Evolutionary conservation across 768 basidiomycete genomes (phyloP).

Genomic region (Dendrothele bispora): DNA sequence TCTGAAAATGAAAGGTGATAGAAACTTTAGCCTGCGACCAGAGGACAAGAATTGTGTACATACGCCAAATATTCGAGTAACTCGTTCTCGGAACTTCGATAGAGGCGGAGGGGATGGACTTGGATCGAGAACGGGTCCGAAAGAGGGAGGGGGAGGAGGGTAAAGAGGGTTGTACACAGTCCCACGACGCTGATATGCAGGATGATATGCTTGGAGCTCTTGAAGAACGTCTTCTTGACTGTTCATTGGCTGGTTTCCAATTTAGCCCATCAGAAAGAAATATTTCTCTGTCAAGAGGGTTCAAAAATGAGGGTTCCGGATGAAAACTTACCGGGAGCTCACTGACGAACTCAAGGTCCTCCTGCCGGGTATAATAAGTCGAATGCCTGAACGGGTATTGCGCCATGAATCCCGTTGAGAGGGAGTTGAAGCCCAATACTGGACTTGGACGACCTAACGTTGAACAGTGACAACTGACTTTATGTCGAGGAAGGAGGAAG

Average conservation of each 20-base stretch:
- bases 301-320: no score
- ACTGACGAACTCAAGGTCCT: constrained; percentile 20
- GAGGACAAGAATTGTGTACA: neutral
- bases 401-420: no score
- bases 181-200: neutral
- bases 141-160: neutral
- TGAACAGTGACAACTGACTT: no score
- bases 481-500: no score
- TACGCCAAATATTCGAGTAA: neutral
- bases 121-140: neutral
- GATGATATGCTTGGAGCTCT: constrained; percentile 25
- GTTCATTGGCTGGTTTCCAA: constrained; percentile 27
- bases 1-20: no score
- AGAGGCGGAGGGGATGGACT: neutral
- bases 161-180: constrained; percentile 1
- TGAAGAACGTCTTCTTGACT: constrained; percentile 32
- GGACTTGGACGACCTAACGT: no score
- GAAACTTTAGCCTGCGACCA: no score
- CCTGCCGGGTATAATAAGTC: constrained; percentile 29
- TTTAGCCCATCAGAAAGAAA: neutral
- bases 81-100: neutral
- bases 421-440: no score
- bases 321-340: constrained; percentile 25
- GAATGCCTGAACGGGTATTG: constrained; percentile 31
- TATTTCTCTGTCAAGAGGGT: no score